Evolutionary conservation across 1,284 basidiomycete species (phyloP), one percentile per base, ranked within the genome.

Genomic region (Trichosporon coremiiforme): DNA sequence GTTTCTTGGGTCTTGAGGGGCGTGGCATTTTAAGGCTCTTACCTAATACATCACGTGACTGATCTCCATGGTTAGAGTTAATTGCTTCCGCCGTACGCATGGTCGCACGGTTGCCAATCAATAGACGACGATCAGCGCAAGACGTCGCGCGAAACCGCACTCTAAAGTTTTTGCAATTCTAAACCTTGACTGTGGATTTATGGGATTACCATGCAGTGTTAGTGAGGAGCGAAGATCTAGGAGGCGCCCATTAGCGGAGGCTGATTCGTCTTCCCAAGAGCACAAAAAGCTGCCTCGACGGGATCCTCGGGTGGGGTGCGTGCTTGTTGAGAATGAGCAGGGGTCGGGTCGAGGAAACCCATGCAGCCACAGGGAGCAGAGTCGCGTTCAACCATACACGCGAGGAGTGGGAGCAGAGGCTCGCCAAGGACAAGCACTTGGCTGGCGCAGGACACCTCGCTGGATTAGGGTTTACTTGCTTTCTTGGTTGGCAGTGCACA

Each of bases 31-130:
- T 41, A 41, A 41, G 38, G 38, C 17, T 45, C 41, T 45, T 45
- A 45, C 41, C 4, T n/a, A 45, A 45, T 17, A 15, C 41, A 45
- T 45, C 41, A 45, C 41, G 41, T 45, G 41, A 45, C 17, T 17
- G 12, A 41, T 4, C 36, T 10, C 36, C 12, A 13, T 13, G 6
- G 36, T 38, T 38, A 45, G 41, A 45, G 41, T 17, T 17, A 45
- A 45, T 45, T 45, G 41, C 41, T n/a, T n/a, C 41, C 41, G 41
- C 41, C 22, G 13, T 13, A 13, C 9, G 25, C 53, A 29, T 57
- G 53, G 25, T 57, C 12, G 25, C 53, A 57, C 53, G 53, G 53
- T 57, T 57, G 53, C 25, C 53, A 57, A 57, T 57, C 53, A 29
- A 45, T n/a, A n/a, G 17, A 15, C 17, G 41, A 45, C 41, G 41